phyloP scores from a whole-genome alignment of 768 basidiomycete species.

The Mycena olivaceomarginata region DNA sequence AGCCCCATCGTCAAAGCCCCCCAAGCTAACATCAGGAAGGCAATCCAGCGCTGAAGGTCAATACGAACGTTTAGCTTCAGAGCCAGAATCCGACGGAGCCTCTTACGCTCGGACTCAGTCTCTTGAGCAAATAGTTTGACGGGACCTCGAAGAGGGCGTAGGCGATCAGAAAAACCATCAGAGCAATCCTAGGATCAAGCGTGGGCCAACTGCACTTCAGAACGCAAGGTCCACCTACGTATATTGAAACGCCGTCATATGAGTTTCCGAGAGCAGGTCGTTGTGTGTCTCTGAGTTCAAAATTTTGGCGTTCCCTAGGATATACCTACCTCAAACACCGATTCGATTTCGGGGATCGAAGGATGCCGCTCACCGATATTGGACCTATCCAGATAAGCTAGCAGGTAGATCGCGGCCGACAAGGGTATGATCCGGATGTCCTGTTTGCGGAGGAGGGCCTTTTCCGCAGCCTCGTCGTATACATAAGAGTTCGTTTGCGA shows the following conservation, averaged over 20 bases:
- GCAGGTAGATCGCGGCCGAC: conserved; percentile 29
- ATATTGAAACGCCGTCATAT: conserved; percentile 55
- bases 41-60: conserved; percentile 56
- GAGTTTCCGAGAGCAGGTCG: conserved; percentile 52
- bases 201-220: background rate
- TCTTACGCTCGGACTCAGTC: conserved; percentile 52
- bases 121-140: conserved; percentile 62
- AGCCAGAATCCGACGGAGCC: background rate
- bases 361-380: conserved; percentile 25
- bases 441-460: conserved; percentile 27
- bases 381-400: conserved; percentile 27
- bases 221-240: conserved; percentile 41
- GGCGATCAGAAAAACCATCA: conserved; percentile 61
- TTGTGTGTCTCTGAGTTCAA: conserved; percentile 56
- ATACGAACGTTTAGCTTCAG: background rate
- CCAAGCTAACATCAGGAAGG: conserved; percentile 63
- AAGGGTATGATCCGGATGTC: conserved; percentile 31
- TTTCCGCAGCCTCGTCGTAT: conserved; percentile 10
- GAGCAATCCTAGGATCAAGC: conserved; percentile 47
- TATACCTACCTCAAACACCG: background rate
- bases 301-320: conserved; percentile 54
- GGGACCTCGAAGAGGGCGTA: conserved; percentile 65
- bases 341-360: background rate
- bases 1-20: conserved; percentile 61
- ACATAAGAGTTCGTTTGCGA: conserved; percentile 16